A percentile compares a stretch with the other conserved stretches of the same genome.
Evolutionary conservation across 495 filamentous ascomycete species (phyloP).

Genomic region (Podospora didyma): DNA sequence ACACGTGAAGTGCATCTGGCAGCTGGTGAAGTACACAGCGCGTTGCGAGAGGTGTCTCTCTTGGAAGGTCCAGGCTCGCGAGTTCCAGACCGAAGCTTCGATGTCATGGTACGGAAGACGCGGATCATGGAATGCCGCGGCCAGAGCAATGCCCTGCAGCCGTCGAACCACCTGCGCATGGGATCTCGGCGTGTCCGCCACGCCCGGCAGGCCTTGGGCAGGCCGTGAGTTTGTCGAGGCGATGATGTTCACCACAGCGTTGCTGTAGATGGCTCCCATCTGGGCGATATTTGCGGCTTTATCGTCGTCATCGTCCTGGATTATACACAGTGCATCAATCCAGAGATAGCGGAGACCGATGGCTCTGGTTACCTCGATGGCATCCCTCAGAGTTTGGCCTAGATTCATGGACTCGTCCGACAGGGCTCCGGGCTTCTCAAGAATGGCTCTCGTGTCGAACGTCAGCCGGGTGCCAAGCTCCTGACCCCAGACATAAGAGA

Average conservation of each 20-base stretch:
- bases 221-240: slow-evolving; percentile 16
- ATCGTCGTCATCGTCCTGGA: slow-evolving; percentile 19
- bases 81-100: slow-evolving; percentile 17
- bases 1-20: slow-evolving; percentile 21
- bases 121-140: slow-evolving; percentile 64
- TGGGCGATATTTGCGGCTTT: slow-evolving; percentile 9
- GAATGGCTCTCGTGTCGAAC: neutral
- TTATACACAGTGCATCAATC: slow-evolving; percentile 30
- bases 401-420: slow-evolving; percentile 9
- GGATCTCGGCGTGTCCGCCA: neutral
- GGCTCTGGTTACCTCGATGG: slow-evolving; percentile 17
- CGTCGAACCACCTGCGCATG: slow-evolving; percentile 19
- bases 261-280: slow-evolving; percentile 19
- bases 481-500: slow-evolving; percentile 17
- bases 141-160: slow-evolving; percentile 50
- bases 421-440: slow-evolving; percentile 8
- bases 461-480: slow-evolving; percentile 4
- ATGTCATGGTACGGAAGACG: slow-evolving; percentile 11
- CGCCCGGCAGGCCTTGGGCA: slow-evolving; percentile 13
- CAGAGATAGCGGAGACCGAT: slow-evolving; percentile 27
- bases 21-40: slow-evolving; percentile 16
- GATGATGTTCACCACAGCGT: slow-evolving; percentile 17
- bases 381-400: slow-evolving; percentile 22
- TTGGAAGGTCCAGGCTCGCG: slow-evolving; percentile 24
- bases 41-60: slow-evolving; percentile 19